Conservation (phyloP, 352 stramenopile species). For the Globisporangium perplexum region DNA sequence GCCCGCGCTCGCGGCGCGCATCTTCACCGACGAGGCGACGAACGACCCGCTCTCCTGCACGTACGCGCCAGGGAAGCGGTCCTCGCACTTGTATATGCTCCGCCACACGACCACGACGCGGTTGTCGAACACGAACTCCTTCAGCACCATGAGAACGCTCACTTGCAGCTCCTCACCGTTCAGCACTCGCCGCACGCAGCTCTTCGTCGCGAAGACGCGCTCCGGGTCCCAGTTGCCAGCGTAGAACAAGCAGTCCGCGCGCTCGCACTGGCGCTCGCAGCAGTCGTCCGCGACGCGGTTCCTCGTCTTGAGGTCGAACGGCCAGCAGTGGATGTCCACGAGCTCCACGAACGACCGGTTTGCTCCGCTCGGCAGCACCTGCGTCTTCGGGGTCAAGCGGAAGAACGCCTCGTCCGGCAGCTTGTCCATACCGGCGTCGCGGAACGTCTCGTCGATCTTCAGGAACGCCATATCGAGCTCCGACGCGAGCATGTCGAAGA, state of each 20-base stretch:
- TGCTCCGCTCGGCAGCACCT: too few species aligned
- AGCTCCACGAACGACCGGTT: neutral
- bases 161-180: neutral
- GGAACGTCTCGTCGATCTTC: slow-evolving; percentile 1
- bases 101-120: slow-evolving; percentile 7
- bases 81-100: slow-evolving; percentile 6
- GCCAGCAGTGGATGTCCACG: neutral
- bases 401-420: neutral
- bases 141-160: slow-evolving; percentile 1
- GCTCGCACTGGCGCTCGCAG: neutral
- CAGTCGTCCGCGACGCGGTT: neutral
- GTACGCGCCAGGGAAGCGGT: slow-evolving; percentile 5
- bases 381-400: neutral
- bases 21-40: neutral
- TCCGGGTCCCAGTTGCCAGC: slow-evolving; percentile 3
- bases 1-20: neutral
- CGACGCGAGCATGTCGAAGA: slow-evolving; percentile 11
- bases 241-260: neutral
- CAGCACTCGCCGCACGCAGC: neutral
- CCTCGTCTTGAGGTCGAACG: neutral
- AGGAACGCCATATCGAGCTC: slow-evolving; percentile 8
- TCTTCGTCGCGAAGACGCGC: slow-evolving; percentile 2
- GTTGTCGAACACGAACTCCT: neutral
- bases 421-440: neutral
- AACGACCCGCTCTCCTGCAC: slow-evolving; percentile 5